A percentile compares a stretch with the other conserved stretches of the same genome.
phyloP scores from a whole-genome alignment of 2,329 filamentous ascomycete species.

The Penicillium nordicum region DNA sequence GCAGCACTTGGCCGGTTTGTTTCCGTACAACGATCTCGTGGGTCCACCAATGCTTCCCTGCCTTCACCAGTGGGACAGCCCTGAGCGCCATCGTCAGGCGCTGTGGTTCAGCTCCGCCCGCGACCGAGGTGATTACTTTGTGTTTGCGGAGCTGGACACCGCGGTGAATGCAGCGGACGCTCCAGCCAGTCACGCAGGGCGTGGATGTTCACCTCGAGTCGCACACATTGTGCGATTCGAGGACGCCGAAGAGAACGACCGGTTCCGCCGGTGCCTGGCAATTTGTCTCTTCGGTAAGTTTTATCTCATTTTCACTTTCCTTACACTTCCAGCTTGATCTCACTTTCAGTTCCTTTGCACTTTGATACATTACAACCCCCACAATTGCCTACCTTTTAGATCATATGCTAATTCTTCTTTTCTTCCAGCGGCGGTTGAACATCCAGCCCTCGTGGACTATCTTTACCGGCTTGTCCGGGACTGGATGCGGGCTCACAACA shows the following conservation, averaged over 20 bases:
- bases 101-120: constrained; percentile 28
- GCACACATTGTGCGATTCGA: constrained; percentile 23
- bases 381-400: not conserved
- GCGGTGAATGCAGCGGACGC: constrained; percentile 8
- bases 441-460: constrained; percentile 26
- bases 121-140: constrained; percentile 33
- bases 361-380: not conserved
- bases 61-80: constrained; percentile 28
- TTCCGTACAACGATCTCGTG: constrained; percentile 19
- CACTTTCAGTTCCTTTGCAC: not conserved
- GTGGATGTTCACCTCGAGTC: constrained; percentile 26
- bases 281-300: constrained; percentile 31
- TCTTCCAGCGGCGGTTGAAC: constrained; percentile 26
- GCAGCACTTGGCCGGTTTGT: constrained; percentile 18
- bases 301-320: not conserved
- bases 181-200: constrained; percentile 4
- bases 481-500: constrained; percentile 19
- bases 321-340: not conserved
- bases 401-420: constrained; percentile 1
- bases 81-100: constrained; percentile 38
- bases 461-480: constrained; percentile 37
- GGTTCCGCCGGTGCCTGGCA: constrained; percentile 35
- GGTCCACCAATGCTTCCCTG: constrained; percentile 28
- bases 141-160: constrained; percentile 32
- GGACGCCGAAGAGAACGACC: constrained; percentile 28